phyloP scores from a whole-genome alignment of 192 early-diverging fungal species.

The Backusella tarrabulga region DNA sequence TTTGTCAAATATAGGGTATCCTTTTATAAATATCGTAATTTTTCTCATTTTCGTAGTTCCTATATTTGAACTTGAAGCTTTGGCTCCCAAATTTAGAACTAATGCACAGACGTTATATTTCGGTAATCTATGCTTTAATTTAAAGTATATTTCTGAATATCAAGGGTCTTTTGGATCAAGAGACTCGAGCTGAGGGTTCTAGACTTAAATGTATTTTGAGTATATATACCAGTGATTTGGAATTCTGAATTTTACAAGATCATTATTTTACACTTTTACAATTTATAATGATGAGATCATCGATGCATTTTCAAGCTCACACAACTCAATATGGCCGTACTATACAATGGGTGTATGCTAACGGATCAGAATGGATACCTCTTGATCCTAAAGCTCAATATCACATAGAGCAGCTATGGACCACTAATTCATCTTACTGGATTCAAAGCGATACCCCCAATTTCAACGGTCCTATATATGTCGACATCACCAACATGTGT shows the following conservation, averaged over 20 bases:
- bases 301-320: neutral
- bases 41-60: neutral
- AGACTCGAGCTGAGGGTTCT: neutral
- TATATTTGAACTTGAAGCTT: neutral
- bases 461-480: neutral
- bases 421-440: neutral
- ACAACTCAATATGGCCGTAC: neutral
- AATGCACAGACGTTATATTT: neutral
- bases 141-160: neutral
- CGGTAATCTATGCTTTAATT: neutral
- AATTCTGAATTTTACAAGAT: neutral
- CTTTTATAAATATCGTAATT: neutral
- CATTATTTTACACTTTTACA: neutral
- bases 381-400: neutral
- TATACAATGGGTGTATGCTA: slow-evolving; percentile 1
- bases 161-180: neutral
- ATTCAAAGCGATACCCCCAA: neutral
- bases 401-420: neutral
- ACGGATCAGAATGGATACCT: neutral
- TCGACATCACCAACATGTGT: neutral
- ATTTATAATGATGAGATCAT: neutral
- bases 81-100: neutral
- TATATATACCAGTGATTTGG: neutral
- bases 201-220: neutral
- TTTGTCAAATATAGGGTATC: neutral